A percentile compares a stretch with the other conserved stretches of the same genome.
phyloP scores from a whole-genome alignment of 2,329 filamentous ascomycete species.

The Chrysoporthe austroafricana region DNA sequence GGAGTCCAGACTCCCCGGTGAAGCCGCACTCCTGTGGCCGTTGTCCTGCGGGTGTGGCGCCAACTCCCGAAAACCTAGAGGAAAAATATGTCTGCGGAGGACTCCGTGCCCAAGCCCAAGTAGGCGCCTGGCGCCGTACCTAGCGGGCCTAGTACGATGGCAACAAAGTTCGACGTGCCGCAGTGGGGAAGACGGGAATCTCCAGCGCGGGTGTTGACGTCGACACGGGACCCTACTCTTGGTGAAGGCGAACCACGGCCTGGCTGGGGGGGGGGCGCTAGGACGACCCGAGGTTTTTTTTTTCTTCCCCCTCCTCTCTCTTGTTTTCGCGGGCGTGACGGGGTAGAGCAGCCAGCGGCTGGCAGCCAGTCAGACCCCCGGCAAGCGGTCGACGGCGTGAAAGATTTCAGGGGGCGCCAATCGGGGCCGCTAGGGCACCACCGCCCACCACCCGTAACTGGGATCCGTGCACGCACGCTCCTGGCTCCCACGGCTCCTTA shows the following conservation, averaged over 20 bases:
- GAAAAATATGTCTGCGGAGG: neutral
- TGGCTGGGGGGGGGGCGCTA: neutral
- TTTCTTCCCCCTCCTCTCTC: too few relatives aligned
- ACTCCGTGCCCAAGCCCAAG: neutral
- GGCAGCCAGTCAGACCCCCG: neutral
- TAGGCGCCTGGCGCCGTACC: neutral
- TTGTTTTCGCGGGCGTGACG: too few relatives aligned
- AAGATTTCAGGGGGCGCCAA: conserved; percentile 1
- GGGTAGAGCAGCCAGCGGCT: neutral
- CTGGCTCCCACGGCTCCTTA: neutral
- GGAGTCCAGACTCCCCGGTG: neutral
- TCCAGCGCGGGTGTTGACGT: neutral
- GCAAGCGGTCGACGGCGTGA: neutral
- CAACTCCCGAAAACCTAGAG: neutral
- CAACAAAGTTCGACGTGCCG: neutral
- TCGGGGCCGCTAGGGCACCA: neutral
- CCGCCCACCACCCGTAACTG: neutral
- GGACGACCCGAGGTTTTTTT: neutral
- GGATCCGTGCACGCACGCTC: neutral
- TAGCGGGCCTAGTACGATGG: neutral
- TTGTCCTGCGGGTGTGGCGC: neutral
- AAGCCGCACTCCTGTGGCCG: neutral
- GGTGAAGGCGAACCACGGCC: neutral
- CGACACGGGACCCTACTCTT: neutral
- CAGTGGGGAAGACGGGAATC: neutral